Percentiles rank a stretch among this genome's conserved stretches.
phyloP scores from a whole-genome alignment of 2,329 filamentous ascomycete genomes.

The Neospermospora avenae region DNA sequence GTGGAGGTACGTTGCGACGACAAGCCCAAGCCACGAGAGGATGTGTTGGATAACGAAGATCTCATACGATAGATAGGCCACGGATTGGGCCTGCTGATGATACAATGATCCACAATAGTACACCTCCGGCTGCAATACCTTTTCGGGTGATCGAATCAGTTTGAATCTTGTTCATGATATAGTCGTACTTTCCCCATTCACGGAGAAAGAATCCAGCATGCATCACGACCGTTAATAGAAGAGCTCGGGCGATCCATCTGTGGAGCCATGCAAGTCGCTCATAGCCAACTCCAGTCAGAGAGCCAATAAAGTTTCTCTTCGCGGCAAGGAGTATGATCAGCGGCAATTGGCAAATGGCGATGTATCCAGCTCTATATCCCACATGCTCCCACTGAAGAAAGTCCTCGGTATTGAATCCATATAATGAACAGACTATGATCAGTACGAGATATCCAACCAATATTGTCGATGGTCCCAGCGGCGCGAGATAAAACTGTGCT shows the following conservation, averaged over 20 bases:
- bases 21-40: conserved; percentile 47
- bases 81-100: conserved; percentile 49
- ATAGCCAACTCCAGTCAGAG: conserved; percentile 63
- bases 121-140: conserved; percentile 50
- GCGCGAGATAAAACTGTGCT: conserved; percentile 37
- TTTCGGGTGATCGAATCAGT: conserved; percentile 47
- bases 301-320: conserved; percentile 57
- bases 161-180: conserved; percentile 45
- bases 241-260: conserved; percentile 51
- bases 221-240: conserved; percentile 51
- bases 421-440: conserved; percentile 53
- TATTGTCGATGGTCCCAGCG: conserved; percentile 39
- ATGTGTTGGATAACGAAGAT: conserved; percentile 53
- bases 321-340: conserved; percentile 59
- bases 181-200: conserved; percentile 49
- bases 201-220: conserved; percentile 54
- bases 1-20: conserved; percentile 47
- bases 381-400: conserved; percentile 52
- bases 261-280: conserved; percentile 66
- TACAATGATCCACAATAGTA: conserved; percentile 49
- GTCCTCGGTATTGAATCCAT: conserved; percentile 48
- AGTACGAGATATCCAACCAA: conserved; percentile 46
- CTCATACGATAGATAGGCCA: conserved; percentile 47
- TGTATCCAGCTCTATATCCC: conserved; percentile 62
- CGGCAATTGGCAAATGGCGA: conserved; percentile 62